phyloP scores from a whole-genome alignment of 495 filamentous ascomycete species.

The Aspergillus nidulans region DNA sequence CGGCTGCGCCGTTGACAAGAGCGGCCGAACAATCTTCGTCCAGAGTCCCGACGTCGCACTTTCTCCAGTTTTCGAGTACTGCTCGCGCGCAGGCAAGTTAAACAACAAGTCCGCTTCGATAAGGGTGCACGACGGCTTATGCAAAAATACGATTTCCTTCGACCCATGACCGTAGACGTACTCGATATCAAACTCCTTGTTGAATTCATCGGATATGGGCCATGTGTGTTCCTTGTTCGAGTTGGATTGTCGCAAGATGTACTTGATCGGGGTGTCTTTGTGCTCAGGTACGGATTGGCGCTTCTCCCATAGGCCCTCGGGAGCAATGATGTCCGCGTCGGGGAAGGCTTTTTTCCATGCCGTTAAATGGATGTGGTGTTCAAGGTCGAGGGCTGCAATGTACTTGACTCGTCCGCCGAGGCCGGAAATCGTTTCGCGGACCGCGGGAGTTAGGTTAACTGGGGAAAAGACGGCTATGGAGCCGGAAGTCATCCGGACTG shows the following conservation, averaged over 20 bases:
- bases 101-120: conserved; percentile 91
- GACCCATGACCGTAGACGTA: conserved; percentile 76
- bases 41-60: conserved; percentile 51
- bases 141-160: conserved; percentile 81
- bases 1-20: conserved; percentile 53
- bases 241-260: conserved; percentile 53
- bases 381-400: conserved; percentile 78
- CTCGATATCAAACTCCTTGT: conserved; percentile 79
- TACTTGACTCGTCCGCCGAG: conserved; percentile 73
- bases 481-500: conserved; percentile 72
- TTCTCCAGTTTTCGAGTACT: conserved; percentile 65
- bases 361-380: conserved; percentile 89
- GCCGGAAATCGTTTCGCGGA: conserved; percentile 59
- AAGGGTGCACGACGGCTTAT: conserved; percentile 75
- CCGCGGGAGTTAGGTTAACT: conserved; percentile 71
- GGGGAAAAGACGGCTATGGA: conserved; percentile 89
- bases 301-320: conserved; percentile 84
- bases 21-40: conserved; percentile 55
- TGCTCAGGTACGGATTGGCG: conserved; percentile 62
- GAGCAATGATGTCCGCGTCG: conserved; percentile 71
- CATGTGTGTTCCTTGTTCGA: conserved; percentile 45
- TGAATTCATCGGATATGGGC: conserved; percentile 69
- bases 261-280: conserved; percentile 62
- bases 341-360: conserved; percentile 80
- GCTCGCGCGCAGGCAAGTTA: conserved; percentile 83